These are phyloP conservation scores for Babesia gibsoni DNA, from an alignment of 169 alveolate species.

Conservation along the genomic window DNA sequence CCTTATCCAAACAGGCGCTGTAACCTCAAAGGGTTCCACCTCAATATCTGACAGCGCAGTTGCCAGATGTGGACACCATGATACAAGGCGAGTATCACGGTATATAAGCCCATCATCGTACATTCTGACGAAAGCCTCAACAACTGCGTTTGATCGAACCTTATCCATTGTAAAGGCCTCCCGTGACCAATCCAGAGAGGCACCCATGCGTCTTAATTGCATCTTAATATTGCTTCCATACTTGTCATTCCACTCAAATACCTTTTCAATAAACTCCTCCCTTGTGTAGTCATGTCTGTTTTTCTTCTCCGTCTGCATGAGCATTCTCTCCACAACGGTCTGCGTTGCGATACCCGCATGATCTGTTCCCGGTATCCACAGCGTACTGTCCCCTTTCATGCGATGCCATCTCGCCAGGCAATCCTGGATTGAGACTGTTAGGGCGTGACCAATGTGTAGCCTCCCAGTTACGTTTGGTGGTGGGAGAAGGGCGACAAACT, in stretches of 20 bases:
- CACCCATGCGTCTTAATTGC: slow-evolving; percentile 87
- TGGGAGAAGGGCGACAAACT: slow-evolving; percentile 88
- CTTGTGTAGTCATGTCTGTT: slow-evolving; percentile 96
- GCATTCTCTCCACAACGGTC: slow-evolving; percentile 95
- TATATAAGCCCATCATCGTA: slow-evolving; percentile 92
- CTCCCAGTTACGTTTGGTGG: slow-evolving; percentile 99
- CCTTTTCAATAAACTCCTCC: slow-evolving; percentile 90
- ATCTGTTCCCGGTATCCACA: slow-evolving; percentile 99
- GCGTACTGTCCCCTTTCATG: slow-evolving; percentile 91
- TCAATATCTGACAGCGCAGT: slow-evolving; percentile 99
- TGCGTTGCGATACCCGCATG: slow-evolving; percentile 99
- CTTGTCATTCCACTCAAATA: slow-evolving; percentile 98
- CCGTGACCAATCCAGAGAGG: slow-evolving; percentile 97
- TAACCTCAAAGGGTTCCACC: slow-evolving; percentile 93
- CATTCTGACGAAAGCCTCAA: slow-evolving; percentile 93
- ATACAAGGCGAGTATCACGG: slow-evolving; percentile 94
- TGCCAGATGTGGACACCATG: slow-evolving; percentile 96
- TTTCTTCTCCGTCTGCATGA: slow-evolving; percentile 88
- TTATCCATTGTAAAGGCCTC: slow-evolving; percentile 96
- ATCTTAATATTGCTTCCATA: slow-evolving; percentile 90
- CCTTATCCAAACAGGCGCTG: slow-evolving; percentile 82
- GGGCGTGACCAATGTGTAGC: slow-evolving; percentile 98
- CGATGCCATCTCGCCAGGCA: slow-evolving; percentile 95
- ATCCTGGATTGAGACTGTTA: slow-evolving; percentile 98
- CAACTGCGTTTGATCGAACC: slow-evolving; percentile 89